Conservation (phyloP, 2,329 filamentous ascomycete genomes). For the Knufia petricola region DNA sequence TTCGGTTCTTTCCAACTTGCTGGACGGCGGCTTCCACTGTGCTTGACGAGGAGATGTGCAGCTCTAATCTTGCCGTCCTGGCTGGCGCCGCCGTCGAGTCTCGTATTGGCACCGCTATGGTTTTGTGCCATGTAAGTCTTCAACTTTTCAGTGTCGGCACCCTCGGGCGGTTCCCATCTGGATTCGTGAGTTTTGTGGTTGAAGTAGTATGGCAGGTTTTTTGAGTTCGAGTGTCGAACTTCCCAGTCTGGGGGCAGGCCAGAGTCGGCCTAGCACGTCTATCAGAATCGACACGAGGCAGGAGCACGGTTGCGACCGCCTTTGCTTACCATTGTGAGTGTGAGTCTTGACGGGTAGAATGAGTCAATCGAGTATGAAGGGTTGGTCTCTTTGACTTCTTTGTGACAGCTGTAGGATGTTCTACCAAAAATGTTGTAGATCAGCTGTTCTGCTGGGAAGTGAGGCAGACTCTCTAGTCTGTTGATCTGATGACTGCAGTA, state of each 20-base stretch:
- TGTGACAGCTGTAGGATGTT: too few species aligned
- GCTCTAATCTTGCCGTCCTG: conserved; percentile 80
- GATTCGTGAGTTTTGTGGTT: conserved; percentile 77
- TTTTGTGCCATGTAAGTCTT: conserved; percentile 89
- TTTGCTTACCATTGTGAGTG: neutral
- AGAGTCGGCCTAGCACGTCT: conserved; percentile 51
- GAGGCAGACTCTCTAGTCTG: too few species aligned
- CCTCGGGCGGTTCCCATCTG: conserved; percentile 84
- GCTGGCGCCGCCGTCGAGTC: conserved; percentile 30
- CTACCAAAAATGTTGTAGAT: neutral
- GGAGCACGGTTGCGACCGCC: conserved; percentile 1
- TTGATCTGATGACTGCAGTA: neutral
- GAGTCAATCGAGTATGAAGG: too few species aligned
- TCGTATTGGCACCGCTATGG: conserved; percentile 53
- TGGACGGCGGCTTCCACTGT: conserved; percentile 75
- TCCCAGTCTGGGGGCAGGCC: conserved; percentile 86
- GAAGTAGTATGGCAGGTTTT: conserved; percentile 99
- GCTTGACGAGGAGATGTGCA: conserved; percentile 89
- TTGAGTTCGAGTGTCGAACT: conserved; percentile 94
- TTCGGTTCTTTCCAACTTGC: conserved; percentile 87
- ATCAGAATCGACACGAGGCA: conserved; percentile 8
- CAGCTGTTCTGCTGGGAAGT: neutral
- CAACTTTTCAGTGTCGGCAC: conserved; percentile 82
- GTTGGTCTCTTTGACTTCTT: too few species aligned
- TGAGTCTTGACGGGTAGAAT: neutral